Evolutionary conservation across 2,329 filamentous ascomycete species (phyloP), one percentile per base, ranked within the genome.

Genomic region (Epichloe brachyelytri): DNA sequence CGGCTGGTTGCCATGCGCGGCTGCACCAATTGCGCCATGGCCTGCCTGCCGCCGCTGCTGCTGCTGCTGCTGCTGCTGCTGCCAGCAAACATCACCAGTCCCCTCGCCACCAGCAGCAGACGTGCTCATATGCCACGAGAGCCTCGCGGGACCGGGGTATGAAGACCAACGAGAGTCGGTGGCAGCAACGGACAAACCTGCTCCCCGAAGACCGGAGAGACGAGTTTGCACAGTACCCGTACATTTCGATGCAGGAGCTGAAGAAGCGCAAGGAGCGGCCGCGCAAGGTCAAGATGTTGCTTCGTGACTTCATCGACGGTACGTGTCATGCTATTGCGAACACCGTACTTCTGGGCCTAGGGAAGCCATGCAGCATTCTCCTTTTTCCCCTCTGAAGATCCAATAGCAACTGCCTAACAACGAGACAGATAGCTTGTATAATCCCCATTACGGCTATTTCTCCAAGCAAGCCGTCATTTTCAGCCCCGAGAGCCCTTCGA

Each of bases 301-400:
- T 94, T 65, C 80, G 94, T 57, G 94, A 98, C 74, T 98, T 98
- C 64, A 93, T 98, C 63, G 93, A 98, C 67, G 90, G 86, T 89
- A 61, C 26, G 40, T 36, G 30, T 34, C 4, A 36, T 37, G 20
- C 14, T 30, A 10, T 30, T 30, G 7, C 26, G 26, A 30, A 10
- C 7, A 10, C 26, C 26, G 8, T 4, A 10, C 26, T 30, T 4
- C 8, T 30, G 26, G 26, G 26, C 8, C 8, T 30, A 30, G 26
- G 8, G 8, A 30, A 2, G 26, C 26, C 26, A 30, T 30, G 26
- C 26, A 4, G 26, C 26, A 10, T 10, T 30, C 1, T 4, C 26
- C 26, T 4, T n/a, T n/a, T n/a, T n/a, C n/a, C 26, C 10, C 26
- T 30, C 26, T 30, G 26, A 30, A 30, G 26, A 11, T 4, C 8